These are phyloP conservation scores for Syncephalastrum sp. DNA, from an alignment of 371 early-diverging fungal species.

Conservation along the genomic window DNA sequence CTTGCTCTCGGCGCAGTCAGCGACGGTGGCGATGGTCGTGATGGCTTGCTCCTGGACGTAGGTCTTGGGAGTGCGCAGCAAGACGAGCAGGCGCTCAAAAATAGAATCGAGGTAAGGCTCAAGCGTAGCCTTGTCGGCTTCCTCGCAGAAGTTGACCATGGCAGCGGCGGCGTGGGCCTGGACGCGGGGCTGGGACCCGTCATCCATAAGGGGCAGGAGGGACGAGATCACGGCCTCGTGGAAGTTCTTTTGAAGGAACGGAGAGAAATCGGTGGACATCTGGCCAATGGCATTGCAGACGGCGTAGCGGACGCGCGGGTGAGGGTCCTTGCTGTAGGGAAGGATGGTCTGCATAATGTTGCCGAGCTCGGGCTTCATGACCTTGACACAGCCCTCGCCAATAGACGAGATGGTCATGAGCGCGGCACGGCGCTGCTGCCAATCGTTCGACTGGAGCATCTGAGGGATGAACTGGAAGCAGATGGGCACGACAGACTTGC, in stretches of 20 bases:
- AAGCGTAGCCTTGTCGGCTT: slow-evolving; percentile 72
- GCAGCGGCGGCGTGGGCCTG: slow-evolving; percentile 97
- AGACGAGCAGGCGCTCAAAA: slow-evolving; percentile 79
- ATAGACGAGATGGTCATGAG: slow-evolving; percentile 93
- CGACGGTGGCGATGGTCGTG: slow-evolving; percentile 96
- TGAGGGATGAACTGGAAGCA: slow-evolving; percentile 87
- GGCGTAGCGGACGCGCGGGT: slow-evolving; percentile 95
- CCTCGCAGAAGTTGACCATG: slow-evolving; percentile 95
- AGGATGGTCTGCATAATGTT: slow-evolving; percentile 82
- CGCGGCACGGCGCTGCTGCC: slow-evolving; percentile 93
- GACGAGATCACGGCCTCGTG: slow-evolving; percentile 74
- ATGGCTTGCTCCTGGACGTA: slow-evolving; percentile 98
- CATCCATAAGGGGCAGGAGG: slow-evolving; percentile 90
- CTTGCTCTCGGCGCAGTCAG: slow-evolving; percentile 87
- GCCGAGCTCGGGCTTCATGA: slow-evolving; percentile 88
- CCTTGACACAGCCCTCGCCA: slow-evolving; percentile 93
- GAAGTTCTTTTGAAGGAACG: slow-evolving; percentile 78
- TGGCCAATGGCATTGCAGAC: slow-evolving; percentile 96
- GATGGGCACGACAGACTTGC: slow-evolving; percentile 85
- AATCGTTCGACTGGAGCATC: slow-evolving; percentile 84
- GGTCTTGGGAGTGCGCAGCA: slow-evolving; percentile 77
- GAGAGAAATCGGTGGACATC: slow-evolving; percentile 95
- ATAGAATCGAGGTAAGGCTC: slow-evolving; percentile 88
- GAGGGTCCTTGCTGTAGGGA: slow-evolving; percentile 86
- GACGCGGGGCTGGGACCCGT: slow-evolving; percentile 74